Conservation (phyloP, 192 early-diverging fungal species). For the Pecoramyces ruminantium region DNA sequence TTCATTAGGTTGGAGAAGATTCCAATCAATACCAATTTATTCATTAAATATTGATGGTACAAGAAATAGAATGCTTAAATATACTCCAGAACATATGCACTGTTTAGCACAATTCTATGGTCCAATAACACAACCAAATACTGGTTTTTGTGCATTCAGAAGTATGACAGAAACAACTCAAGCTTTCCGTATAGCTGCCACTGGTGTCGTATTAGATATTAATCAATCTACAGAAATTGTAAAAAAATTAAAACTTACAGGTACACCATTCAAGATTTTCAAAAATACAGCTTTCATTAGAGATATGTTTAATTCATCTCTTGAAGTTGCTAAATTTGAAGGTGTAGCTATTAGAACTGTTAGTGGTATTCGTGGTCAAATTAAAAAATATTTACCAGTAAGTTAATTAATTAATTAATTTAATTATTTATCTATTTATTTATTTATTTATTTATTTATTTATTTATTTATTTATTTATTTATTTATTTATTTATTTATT, state of each 20-base stretch:
- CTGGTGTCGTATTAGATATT: conserved; percentile 86
- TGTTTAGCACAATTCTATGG: conserved; percentile 88
- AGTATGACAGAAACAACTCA: neutral
- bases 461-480: neutral
- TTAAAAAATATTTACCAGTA: conserved; percentile 73
- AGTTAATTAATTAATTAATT: conserved; percentile 1
- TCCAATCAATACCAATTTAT: conserved; percentile 92
- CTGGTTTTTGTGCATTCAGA: conserved; percentile 81
- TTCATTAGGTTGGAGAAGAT: conserved; percentile 93
- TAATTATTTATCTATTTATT: too few relatives aligned
- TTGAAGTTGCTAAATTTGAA: conserved; percentile 98
- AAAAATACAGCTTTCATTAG: conserved; percentile 95
- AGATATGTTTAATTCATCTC: conserved; percentile 90
- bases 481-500: neutral
- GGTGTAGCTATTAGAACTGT: conserved; percentile 92
- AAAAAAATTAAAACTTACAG: conserved; percentile 98
- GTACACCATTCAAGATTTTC: conserved; percentile 82
- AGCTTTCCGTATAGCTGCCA: conserved; percentile 84
- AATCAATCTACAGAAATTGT: conserved; percentile 85
- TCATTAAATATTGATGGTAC: conserved; percentile 71
- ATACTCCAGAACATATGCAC: conserved; percentile 99
- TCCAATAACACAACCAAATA: conserved; percentile 87
- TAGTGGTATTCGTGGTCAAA: conserved; percentile 90
- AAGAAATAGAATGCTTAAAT: conserved; percentile 95
- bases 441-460: too few relatives aligned